Conservation (phyloP, 192 early-diverging fungal species). For the Cetraspora pellucida region DNA sequence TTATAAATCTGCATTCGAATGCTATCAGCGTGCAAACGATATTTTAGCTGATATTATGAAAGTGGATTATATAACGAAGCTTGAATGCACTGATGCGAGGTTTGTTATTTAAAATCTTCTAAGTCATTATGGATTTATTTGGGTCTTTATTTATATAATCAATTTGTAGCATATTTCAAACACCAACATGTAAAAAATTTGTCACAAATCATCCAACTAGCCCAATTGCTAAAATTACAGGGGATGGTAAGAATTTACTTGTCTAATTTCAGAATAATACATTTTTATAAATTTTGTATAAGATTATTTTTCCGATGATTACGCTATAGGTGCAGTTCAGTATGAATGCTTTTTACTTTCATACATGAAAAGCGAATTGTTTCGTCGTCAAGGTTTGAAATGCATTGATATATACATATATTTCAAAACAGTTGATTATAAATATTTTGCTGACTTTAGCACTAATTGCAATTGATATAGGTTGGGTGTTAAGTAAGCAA, state of each 20-base stretch:
- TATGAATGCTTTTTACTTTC: slow-evolving; percentile 51
- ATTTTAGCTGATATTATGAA: slow-evolving; percentile 59
- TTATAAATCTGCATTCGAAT: slow-evolving; percentile 52
- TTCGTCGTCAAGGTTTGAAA: slow-evolving; percentile 40
- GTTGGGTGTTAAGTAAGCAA: slow-evolving; percentile 38
- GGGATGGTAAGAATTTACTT: slow-evolving; percentile 5
- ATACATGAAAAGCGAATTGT: slow-evolving; percentile 47
- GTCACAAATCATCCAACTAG: neutral
- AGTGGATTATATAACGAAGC: slow-evolving; percentile 47
- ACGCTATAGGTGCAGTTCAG: neutral
- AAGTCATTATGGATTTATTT: neutral
- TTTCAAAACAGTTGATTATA: neutral
- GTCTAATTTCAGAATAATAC: neutral
- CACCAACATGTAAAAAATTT: slow-evolving; percentile 53
- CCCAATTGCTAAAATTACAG: neutral
- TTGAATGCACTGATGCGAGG: slow-evolving; percentile 53
- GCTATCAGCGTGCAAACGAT: slow-evolving; percentile 49
- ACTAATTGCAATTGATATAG: slow-evolving; percentile 14
- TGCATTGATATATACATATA: neutral
- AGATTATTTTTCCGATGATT: neutral
- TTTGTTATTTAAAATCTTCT: slow-evolving; percentile 32
- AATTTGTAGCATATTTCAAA: slow-evolving; percentile 45
- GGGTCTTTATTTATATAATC: neutral
- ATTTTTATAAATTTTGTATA: neutral
- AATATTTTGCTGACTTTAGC: neutral